Evolutionary conservation across 108 stramenopile species (phyloP).

Genomic region (Skeletonema marinoi): DNA sequence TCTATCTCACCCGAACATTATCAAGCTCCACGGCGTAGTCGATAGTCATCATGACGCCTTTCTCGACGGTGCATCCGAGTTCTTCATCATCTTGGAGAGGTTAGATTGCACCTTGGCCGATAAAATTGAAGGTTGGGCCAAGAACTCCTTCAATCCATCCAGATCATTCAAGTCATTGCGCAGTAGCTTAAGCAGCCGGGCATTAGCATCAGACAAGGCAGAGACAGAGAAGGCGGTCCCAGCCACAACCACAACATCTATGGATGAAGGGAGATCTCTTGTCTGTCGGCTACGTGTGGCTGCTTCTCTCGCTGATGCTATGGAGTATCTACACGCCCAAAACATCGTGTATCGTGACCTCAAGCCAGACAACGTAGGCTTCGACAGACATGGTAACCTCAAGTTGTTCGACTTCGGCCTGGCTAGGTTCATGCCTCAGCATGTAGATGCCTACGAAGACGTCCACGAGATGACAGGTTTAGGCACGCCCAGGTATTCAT

Average conservation of each 20-base stretch:
- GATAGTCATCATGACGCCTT: neutral
- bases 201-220: neutral
- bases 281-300: neutral
- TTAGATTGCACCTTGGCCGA: slow-evolving; percentile 53
- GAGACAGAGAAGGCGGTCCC: neutral
- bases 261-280: neutral
- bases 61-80: slow-evolving; percentile 13
- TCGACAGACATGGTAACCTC: neutral
- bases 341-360: slow-evolving; percentile 79
- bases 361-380: slow-evolving; percentile 11
- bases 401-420: neutral
- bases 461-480: slow-evolving; percentile 73
- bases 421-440: slow-evolving; percentile 29
- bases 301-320: slow-evolving; percentile 37
- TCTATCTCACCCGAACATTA: neutral
- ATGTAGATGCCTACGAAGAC: slow-evolving; percentile 52
- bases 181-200: neutral
- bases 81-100: slow-evolving; percentile 80
- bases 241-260: neutral
- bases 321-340: slow-evolving; percentile 76
- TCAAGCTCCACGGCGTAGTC: neutral
- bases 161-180: neutral
- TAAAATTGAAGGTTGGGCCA: neutral
- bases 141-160: neutral
- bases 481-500: slow-evolving; percentile 67